phyloP scores from a whole-genome alignment of 1,284 basidiomycete genomes.

The Lignosus rhinocerotis region DNA sequence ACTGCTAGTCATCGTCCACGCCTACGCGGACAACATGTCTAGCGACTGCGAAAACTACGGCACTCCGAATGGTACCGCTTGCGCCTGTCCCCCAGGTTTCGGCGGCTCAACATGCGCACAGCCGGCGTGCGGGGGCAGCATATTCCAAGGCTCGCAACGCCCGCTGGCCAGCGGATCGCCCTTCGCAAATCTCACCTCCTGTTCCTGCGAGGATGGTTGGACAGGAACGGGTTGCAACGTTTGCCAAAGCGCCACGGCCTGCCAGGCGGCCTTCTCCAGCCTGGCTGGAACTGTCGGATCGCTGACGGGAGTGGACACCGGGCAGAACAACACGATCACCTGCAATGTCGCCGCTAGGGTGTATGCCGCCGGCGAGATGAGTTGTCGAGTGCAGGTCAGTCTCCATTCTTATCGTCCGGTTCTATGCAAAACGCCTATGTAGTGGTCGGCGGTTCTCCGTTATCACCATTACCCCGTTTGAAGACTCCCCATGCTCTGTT shows the following conservation, averaged over 20 bases:
- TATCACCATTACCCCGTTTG: not conserved
- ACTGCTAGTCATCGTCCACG: not conserved
- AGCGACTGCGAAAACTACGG: constrained; percentile 72
- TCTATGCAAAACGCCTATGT: not conserved
- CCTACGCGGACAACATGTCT: constrained; percentile 10
- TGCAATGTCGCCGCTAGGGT: constrained; percentile 65
- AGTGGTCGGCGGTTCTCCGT: not conserved
- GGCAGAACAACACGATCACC: constrained; percentile 58
- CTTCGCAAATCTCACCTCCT: constrained; percentile 66
- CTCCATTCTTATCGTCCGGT: constrained; percentile 19
- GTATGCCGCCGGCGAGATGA: constrained; percentile 70
- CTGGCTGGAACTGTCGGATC: constrained; percentile 35
- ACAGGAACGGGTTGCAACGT: constrained; percentile 78
- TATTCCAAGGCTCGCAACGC: constrained; percentile 70
- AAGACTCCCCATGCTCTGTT: not conserved
- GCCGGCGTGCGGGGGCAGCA: constrained; percentile 75
- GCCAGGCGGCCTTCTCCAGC: constrained; percentile 54
- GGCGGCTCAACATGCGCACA: constrained; percentile 70
- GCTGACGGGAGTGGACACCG: constrained; percentile 23
- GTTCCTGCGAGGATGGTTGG: constrained; percentile 74
- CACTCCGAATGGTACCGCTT: constrained; percentile 50
- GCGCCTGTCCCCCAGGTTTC: constrained; percentile 78
- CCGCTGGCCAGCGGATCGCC: constrained; percentile 44
- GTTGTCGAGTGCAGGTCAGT: constrained; percentile 71
- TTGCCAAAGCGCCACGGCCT: constrained; percentile 61